A percentile compares a stretch with the other conserved stretches of the same genome.
These are phyloP conservation scores for Neurospora sp. DNA, from an alignment of 495 filamentous ascomycete species.

Conservation along the genomic window DNA sequence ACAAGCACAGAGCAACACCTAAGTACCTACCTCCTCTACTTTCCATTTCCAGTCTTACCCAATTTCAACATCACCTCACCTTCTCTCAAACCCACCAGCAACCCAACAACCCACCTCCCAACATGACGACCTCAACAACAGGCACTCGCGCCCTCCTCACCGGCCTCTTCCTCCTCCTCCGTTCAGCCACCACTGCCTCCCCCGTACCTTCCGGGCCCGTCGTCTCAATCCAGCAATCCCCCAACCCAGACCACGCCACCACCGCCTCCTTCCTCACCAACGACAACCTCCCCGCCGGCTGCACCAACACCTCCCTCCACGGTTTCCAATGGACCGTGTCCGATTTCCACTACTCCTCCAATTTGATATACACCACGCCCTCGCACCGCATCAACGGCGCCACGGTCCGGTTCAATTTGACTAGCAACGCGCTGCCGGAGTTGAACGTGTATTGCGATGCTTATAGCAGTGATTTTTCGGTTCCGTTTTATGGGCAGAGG, in stretches of 20 bases:
- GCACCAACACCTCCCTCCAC: neutral
- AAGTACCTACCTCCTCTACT: neutral
- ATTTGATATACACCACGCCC: conserved; percentile 3
- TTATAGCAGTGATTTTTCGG: neutral
- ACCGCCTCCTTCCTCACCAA: neutral
- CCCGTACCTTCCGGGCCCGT: neutral
- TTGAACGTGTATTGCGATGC: neutral
- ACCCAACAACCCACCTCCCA: neutral
- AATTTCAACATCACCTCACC: neutral
- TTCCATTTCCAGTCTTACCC: neutral
- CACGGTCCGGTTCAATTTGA: conserved; percentile 9
- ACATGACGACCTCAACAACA: neutral
- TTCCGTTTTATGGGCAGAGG: neutral
- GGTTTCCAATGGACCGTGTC: conserved; percentile 2
- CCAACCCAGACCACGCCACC: neutral
- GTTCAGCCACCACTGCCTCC: neutral
- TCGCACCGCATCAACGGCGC: conserved; percentile 5
- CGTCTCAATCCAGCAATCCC: neutral
- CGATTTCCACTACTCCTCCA: conserved; percentile 9
- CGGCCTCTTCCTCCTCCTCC: neutral
- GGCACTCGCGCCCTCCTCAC: neutral
- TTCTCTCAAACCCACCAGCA: neutral
- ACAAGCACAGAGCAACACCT: neutral
- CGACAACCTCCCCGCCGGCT: neutral
- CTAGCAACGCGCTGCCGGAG: conserved; percentile 7